A percentile compares a stretch with the other conserved stretches of the same genome.
Conservation (phyloP, 495 filamentous ascomycete genomes). For the Jackrogersella minutella region DNA sequence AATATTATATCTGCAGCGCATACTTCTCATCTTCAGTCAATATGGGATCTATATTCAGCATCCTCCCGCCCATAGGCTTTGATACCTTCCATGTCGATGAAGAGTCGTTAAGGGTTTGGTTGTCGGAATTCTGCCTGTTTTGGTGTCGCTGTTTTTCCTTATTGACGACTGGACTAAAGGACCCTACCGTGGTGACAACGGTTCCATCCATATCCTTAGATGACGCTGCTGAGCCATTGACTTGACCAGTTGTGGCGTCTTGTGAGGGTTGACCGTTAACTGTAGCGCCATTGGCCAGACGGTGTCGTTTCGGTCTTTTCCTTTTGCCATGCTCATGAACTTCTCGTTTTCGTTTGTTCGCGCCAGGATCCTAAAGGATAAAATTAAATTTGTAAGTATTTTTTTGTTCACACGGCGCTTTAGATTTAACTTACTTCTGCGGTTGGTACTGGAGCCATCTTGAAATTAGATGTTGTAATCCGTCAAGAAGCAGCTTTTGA, state of each 20-base stretch:
- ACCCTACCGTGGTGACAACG: not conserved
- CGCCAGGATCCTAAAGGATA: constrained; percentile 15
- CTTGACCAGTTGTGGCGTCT: not conserved
- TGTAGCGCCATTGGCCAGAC: not conserved
- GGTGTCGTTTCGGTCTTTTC: constrained; percentile 33
- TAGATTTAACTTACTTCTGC: constrained; percentile 22
- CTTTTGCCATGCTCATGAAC: constrained; percentile 35
- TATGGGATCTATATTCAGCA: constrained; percentile 77
- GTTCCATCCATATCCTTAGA: not conserved
- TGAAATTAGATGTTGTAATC: constrained; percentile 6
- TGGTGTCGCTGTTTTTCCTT: constrained; percentile 24
- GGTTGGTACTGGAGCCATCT: constrained; percentile 30
- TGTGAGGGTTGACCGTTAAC: constrained; percentile 13
- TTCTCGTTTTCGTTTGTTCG: constrained; percentile 40
- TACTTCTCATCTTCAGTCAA: constrained; percentile 85
- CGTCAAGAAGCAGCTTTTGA: not conserved
- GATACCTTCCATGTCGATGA: constrained; percentile 63
- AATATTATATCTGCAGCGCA: constrained; percentile 40
- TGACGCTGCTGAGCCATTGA: not conserved
- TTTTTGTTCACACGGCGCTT: not conserved
- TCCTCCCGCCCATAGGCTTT: constrained; percentile 70
- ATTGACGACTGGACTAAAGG: not conserved
- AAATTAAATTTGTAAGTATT: too few species aligned
- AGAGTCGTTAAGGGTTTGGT: not conserved
- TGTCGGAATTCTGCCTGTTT: constrained; percentile 1